These are phyloP conservation scores for Apiospora koreana DNA, from an alignment of 2,329 filamentous ascomycete species.

Conservation along the genomic window DNA sequence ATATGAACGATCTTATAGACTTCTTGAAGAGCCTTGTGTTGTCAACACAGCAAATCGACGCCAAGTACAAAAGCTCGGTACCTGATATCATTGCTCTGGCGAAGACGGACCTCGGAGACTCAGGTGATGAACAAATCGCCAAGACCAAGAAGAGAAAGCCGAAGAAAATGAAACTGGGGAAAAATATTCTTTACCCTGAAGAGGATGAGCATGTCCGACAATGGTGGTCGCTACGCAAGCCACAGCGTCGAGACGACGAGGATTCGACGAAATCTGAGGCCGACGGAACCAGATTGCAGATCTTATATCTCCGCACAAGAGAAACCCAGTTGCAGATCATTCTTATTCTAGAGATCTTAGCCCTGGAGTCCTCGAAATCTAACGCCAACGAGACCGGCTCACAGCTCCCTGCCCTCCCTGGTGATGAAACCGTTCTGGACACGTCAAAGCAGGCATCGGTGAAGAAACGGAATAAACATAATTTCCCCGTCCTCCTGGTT, in stretches of 20 bases:
- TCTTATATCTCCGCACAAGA: slow-evolving; percentile 68
- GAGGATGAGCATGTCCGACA: slow-evolving; percentile 66
- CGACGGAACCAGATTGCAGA: slow-evolving; percentile 60
- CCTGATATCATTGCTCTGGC: slow-evolving; percentile 61
- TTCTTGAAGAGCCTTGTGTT: slow-evolving; percentile 72
- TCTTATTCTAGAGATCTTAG: slow-evolving; percentile 73
- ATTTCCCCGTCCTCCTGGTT: slow-evolving; percentile 67
- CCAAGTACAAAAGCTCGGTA: slow-evolving; percentile 75
- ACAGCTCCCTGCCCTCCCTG: slow-evolving; percentile 44
- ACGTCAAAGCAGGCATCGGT: slow-evolving; percentile 33
- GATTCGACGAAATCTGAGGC: slow-evolving; percentile 45
- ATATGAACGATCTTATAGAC: slow-evolving; percentile 63
- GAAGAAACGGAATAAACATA: slow-evolving; percentile 64
- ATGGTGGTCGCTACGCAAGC: slow-evolving; percentile 69
- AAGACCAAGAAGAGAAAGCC: slow-evolving; percentile 51
- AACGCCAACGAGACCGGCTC: slow-evolving; percentile 43
- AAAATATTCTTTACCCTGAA: slow-evolving; percentile 66
- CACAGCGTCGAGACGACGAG: slow-evolving; percentile 48
- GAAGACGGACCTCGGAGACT: slow-evolving; percentile 57
- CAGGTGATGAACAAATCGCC: slow-evolving; percentile 52
- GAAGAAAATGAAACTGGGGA: slow-evolving; percentile 69
- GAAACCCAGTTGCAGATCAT: slow-evolving; percentile 84
- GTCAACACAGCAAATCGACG: slow-evolving; percentile 69
- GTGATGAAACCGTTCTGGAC: slow-evolving; percentile 34
- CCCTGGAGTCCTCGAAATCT: slow-evolving; percentile 59